Conservation (phyloP, 768 basidiomycete species). For the Coprinopsis sp. region DNA sequence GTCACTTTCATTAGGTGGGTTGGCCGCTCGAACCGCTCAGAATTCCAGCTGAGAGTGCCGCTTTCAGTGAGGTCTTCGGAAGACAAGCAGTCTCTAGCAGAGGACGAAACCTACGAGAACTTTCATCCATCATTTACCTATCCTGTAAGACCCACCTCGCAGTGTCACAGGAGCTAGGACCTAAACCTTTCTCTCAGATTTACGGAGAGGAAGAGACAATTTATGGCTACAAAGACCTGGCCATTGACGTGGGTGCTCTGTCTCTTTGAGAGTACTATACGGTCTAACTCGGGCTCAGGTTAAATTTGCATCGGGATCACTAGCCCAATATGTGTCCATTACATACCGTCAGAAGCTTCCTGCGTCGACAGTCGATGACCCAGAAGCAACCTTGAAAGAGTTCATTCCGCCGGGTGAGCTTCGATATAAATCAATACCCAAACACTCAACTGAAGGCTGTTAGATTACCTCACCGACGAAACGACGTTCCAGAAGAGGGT, state of each 20-base stretch:
- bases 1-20: constrained; percentile 66
- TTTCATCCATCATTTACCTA: constrained; percentile 94
- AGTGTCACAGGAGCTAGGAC: neutral
- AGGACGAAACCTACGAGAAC: constrained; percentile 54
- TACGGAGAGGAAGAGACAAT: constrained; percentile 96
- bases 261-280: neutral
- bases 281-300: constrained; percentile 50
- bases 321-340: constrained; percentile 71
- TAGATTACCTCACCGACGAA: constrained; percentile 71
- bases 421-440: neutral
- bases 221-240: constrained; percentile 85
- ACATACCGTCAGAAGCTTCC: constrained; percentile 63
- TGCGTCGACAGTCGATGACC: constrained; percentile 77
- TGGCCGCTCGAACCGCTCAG: neutral
- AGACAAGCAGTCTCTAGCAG: constrained; percentile 54
- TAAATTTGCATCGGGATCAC: constrained; percentile 82
- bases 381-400: constrained; percentile 68
- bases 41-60: neutral
- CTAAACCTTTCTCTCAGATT: constrained; percentile 47
- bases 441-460: neutral
- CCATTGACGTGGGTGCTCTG: constrained; percentile 63
- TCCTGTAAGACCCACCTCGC: constrained; percentile 51
- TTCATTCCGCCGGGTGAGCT: constrained; percentile 71
- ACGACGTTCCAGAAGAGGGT: constrained; percentile 63
- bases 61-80: constrained; percentile 61